phyloP scores from a whole-genome alignment of 257 asterid species.

The Solanum piurae region DNA sequence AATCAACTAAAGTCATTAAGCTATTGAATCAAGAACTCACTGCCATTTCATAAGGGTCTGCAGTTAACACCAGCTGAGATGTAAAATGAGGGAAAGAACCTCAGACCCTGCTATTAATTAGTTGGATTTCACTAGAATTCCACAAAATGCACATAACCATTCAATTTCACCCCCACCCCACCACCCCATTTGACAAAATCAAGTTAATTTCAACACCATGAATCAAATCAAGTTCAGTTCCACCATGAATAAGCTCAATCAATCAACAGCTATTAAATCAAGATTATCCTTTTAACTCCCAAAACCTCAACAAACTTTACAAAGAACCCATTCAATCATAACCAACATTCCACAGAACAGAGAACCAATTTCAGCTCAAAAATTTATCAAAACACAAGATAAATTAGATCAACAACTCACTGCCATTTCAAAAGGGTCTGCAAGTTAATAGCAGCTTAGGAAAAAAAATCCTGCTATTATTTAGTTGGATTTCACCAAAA shows the following conservation, averaged over 20 bases:
- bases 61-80: not conserved
- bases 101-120: not conserved
- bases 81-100: not conserved
- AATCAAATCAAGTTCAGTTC: not conserved
- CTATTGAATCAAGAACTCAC: slow-evolving; percentile 11
- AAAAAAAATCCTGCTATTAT: not conserved
- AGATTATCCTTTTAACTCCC: not conserved
- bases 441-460: not conserved
- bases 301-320: not conserved
- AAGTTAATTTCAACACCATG: not conserved
- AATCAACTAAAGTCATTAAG: not conserved
- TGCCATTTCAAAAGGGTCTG: slow-evolving; percentile 15
- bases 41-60: slow-evolving; percentile 16
- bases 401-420: slow-evolving; percentile 21
- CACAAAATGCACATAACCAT: not conserved
- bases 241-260: not conserved
- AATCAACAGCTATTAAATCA: not conserved
- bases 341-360: not conserved
- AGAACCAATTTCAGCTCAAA: not conserved
- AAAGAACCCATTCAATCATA: not conserved
- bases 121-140: not conserved
- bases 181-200: not conserved
- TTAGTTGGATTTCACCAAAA: not conserved
- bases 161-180: not conserved
- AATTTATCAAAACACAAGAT: not conserved